A percentile compares a stretch with the other conserved stretches of the same genome.
phyloP scores from a whole-genome alignment of 2,329 filamentous ascomycete genomes.

The Drechslerella dactyloides region DNA sequence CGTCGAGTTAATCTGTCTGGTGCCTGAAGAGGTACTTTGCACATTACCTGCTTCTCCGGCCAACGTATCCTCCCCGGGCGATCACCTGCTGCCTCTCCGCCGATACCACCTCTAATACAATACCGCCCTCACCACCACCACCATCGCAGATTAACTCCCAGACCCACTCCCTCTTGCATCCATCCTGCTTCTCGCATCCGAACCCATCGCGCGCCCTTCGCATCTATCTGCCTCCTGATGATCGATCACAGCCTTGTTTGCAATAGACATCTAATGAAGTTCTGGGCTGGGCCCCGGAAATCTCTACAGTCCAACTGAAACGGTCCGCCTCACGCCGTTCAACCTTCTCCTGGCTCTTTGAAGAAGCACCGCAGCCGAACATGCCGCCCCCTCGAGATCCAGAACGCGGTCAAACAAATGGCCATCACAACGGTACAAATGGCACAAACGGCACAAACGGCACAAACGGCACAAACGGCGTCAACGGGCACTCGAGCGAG shows the following conservation, averaged over 20 bases:
- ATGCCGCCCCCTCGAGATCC: slow-evolving; percentile 46
- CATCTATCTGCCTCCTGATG: slow-evolving; percentile 28
- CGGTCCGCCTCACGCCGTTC: slow-evolving; percentile 50
- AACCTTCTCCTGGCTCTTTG: slow-evolving; percentile 50
- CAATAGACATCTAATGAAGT: slow-evolving; percentile 45
- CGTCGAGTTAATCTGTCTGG: not conserved
- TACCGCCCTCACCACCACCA: too few species aligned
- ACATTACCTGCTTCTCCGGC: not conserved
- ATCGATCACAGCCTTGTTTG: slow-evolving; percentile 25
- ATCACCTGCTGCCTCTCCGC: slow-evolving; percentile 3
- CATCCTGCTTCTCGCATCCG: not conserved
- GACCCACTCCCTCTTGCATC: not conserved
- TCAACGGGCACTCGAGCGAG: slow-evolving; percentile 45
- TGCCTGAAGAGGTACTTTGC: not conserved
- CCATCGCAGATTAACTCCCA: not conserved
- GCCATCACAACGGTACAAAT: too few species aligned
- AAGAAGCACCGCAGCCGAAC: slow-evolving; percentile 30
- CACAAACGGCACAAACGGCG: slow-evolving; percentile 22
- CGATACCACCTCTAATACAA: not conserved
- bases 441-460: not conserved
- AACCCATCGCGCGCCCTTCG: not conserved
- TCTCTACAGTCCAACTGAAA: slow-evolving; percentile 49
- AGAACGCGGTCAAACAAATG: slow-evolving; percentile 41
- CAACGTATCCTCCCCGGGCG: slow-evolving; percentile 3
- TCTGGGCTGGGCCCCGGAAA: slow-evolving; percentile 50